Evolutionary conservation across 345 rosid species (phyloP).

Genomic region (Erucastrum elatum): DNA sequence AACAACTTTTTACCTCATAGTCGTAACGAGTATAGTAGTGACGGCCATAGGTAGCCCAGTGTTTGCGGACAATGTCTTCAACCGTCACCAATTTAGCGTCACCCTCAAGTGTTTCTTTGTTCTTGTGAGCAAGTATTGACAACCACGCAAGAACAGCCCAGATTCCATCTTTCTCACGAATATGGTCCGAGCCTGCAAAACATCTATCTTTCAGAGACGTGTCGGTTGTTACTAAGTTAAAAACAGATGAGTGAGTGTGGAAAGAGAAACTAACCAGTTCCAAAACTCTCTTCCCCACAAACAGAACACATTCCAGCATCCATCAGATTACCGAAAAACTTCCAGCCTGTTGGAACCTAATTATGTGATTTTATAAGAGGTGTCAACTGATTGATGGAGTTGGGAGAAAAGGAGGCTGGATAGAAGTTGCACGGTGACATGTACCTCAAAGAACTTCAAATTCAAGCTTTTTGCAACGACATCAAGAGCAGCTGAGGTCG

Average conservation of each 20-base stretch:
- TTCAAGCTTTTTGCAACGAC: constrained; percentile 86
- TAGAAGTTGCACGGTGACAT: constrained; percentile 9
- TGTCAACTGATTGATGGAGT: background rate
- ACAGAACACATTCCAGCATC: constrained; percentile 96
- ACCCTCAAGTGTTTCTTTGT: constrained; percentile 66
- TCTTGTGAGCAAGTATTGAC: constrained; percentile 86
- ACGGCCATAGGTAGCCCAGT: constrained; percentile 91
- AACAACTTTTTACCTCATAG: constrained; percentile 66
- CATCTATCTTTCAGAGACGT: constrained; percentile 11
- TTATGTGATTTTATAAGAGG: constrained; percentile 17
- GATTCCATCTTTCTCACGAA: constrained; percentile 97
- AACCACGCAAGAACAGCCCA: constrained; percentile 99
- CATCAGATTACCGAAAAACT: constrained; percentile 98
- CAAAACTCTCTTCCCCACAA: constrained; percentile 99
- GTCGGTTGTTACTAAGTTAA: constrained; percentile 1
- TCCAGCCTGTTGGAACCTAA: constrained; percentile 99
- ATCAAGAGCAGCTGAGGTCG: constrained; percentile 98
- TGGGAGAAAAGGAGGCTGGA: background rate
- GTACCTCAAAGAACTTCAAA: constrained; percentile 95
- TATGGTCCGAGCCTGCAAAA: constrained; percentile 88
- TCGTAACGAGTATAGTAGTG: constrained; percentile 98
- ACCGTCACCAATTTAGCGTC: constrained; percentile 69
- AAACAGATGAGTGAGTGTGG: constrained; percentile 10
- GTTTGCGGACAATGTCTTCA: constrained; percentile 89
- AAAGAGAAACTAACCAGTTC: constrained; percentile 70